Evolutionary conservation across 345 rosid species (phyloP).

Genomic region (Turnera subulata): DNA sequence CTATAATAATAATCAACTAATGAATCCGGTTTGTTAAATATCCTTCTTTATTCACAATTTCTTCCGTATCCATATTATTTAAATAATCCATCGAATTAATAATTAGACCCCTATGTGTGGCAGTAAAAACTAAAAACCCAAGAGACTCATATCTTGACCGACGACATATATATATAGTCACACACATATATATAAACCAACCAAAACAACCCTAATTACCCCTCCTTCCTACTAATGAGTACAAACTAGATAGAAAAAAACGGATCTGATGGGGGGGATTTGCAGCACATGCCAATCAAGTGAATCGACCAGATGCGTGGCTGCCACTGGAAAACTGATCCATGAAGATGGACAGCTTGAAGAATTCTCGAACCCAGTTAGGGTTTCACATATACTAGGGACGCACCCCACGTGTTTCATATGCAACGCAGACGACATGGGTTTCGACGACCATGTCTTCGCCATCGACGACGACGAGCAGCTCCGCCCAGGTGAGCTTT

Average conservation of each 20-base stretch:
- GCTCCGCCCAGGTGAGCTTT: constrained; percentile 23
- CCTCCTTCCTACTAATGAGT: too few species aligned
- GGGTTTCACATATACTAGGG: constrained; percentile 21
- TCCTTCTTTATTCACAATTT: not conserved
- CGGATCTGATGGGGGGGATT: too few species aligned
- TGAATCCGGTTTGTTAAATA: not conserved
- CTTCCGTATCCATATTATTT: too few species aligned
- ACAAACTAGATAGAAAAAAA: not conserved
- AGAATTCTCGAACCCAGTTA: constrained; percentile 19
- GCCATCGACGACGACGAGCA: constrained; percentile 16
- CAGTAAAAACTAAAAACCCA: not conserved
- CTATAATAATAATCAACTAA: not conserved
- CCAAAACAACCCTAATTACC: too few species aligned
- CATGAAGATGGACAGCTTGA: constrained; percentile 20
- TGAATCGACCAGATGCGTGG: not conserved
- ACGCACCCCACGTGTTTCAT: constrained; percentile 10
- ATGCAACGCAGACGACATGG: constrained; percentile 29
- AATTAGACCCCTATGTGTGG: too few species aligned
- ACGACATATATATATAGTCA: too few species aligned
- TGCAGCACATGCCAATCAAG: constrained; percentile 1
- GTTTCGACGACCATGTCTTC: constrained; percentile 22
- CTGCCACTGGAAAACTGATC: constrained; percentile 22
- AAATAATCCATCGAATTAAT: too few species aligned
- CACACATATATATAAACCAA: too few species aligned
- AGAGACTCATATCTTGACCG: not conserved